A percentile compares a stretch with the other conserved stretches of the same genome.
Evolutionary conservation across 495 filamentous ascomycete species (phyloP).

Genomic region (Astrocystis sublimbata): DNA sequence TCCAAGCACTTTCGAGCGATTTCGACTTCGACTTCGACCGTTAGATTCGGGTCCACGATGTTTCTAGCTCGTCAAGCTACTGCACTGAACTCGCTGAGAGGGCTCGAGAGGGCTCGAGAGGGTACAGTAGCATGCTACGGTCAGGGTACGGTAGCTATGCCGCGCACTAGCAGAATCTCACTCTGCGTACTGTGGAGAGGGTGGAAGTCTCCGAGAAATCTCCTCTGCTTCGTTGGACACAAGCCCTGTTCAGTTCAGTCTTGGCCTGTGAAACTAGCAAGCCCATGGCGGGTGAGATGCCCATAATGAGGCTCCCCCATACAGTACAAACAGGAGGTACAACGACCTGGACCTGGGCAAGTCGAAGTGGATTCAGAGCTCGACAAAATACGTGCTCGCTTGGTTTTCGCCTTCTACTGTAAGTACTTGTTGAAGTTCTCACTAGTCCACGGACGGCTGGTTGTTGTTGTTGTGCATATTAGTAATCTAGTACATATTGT

Average conservation of each 20-base stretch:
- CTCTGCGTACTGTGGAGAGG: slow-evolving; percentile 1
- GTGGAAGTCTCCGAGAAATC: slow-evolving; percentile 14
- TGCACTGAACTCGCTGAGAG: too few relatives aligned
- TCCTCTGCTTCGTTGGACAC: too few relatives aligned
- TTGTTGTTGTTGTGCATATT: too few relatives aligned
- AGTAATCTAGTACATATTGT: too few relatives aligned
- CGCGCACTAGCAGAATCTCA: background rate
- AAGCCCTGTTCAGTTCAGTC: slow-evolving; percentile 1
- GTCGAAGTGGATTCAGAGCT: background rate
- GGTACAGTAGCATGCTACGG: background rate
- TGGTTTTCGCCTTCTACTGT: background rate
- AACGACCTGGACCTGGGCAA: background rate
- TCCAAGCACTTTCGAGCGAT: background rate
- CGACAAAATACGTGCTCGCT: background rate
- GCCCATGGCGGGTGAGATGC: slow-evolving; percentile 4
- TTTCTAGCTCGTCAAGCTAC: too few relatives aligned
- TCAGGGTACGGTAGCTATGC: background rate
- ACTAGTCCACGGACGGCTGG: too few relatives aligned
- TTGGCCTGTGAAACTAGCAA: background rate
- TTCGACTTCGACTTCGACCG: background rate
- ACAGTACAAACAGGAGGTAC: background rate
- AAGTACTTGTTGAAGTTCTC: background rate
- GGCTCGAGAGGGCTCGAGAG: too few relatives aligned
- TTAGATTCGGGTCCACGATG: background rate
- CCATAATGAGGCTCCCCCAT: background rate